Percentiles rank a stretch among this genome's conserved stretches.
These are phyloP conservation scores for Globisporangium cystogenes DNA, from an alignment of 352 stramenopile genomes.

Conservation along the genomic window DNA sequence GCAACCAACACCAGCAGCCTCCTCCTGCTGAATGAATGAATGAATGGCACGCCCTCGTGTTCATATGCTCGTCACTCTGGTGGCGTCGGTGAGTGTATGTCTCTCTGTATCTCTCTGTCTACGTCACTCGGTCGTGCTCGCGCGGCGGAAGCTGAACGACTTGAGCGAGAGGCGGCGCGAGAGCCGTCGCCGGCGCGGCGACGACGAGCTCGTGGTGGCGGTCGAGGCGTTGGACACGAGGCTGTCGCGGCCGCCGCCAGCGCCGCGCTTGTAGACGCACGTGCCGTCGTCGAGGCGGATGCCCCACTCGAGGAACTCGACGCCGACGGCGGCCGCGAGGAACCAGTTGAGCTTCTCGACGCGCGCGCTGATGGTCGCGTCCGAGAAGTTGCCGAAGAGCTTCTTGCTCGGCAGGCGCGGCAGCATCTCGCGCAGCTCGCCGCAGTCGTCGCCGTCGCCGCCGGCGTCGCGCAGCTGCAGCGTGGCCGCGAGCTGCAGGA, in stretches of 20 bases:
- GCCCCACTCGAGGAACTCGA: constrained; percentile 41
- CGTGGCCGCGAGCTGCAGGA: constrained; percentile 31
- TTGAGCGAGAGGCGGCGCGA: constrained; percentile 21
- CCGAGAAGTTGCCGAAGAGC: constrained; percentile 31
- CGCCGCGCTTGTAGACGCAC: constrained; percentile 40
- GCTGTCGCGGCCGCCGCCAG: constrained; percentile 7
- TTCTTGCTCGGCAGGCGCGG: constrained; percentile 39
- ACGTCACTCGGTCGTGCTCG: constrained; percentile 13
- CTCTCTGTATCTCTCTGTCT: neutral
- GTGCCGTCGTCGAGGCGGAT: constrained; percentile 44
- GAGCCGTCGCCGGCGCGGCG: constrained; percentile 16
- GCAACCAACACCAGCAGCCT: neutral
- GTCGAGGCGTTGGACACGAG: constrained; percentile 15
- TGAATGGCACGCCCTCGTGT: neutral
- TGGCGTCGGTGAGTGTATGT: neutral
- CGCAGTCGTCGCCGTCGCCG: constrained; percentile 14
- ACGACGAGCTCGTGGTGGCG: constrained; percentile 10
- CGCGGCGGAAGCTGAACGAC: constrained; percentile 27
- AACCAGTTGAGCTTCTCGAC: constrained; percentile 43
- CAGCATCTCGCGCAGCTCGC: constrained; percentile 22
- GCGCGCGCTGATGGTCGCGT: constrained; percentile 36
- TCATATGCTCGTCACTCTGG: neutral
- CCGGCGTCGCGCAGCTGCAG: constrained; percentile 35
- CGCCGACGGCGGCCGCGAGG: constrained; percentile 30
- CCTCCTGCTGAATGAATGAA: neutral